Evolutionary conservation across 2,329 filamentous ascomycete genomes (phyloP), one percentile per base, ranked within the genome.

Genomic region (Talaromyces sp.): DNA sequence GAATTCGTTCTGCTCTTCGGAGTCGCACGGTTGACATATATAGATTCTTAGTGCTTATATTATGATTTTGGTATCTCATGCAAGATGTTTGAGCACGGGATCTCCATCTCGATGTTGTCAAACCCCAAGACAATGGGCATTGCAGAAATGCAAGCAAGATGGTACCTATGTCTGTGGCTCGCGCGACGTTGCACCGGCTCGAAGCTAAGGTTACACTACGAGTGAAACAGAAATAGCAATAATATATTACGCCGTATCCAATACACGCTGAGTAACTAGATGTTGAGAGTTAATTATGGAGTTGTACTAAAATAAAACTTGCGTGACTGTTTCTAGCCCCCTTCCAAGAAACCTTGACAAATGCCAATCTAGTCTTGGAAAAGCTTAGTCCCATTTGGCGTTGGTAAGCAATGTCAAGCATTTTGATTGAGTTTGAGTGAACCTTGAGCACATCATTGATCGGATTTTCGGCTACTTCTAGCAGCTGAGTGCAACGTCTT

Each of bases 131-230:
- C 15, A 53, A 53, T 53, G 27, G 27, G 6, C 47, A 27, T 27
- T 27, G 22, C 47, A 51, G 22, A 2, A 53, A 29, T 53, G 49
- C 10, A 22, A 2, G 31, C 31, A 56, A 22, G 31, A 36, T 22
- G 31, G 49, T 54, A 31, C n/a, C 47, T 53, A 15, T 53, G 49
- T 22, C 51, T 63, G 60, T 29, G 22, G 13, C 34, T 13, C 19
- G 19, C n/a, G 19, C 36, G n/a, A 63, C 51, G 61, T 63, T 63
- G 61, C 61, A 63, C 51, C 27, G 25, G 38, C 25, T 43, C 38
- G 31, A 19, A 62, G 47, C 29, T 53, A 38, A 58, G 61, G 61
- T 63, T 58, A 22, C 61, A 49, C 38, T 58, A 31, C 36, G 25
- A 40, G 15, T 15, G 7, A 45, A 45, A 19, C 22, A 59, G 31